Evolutionary conservation across 345 rosid species (phyloP).

Genomic region (Lepidium didymum): DNA sequence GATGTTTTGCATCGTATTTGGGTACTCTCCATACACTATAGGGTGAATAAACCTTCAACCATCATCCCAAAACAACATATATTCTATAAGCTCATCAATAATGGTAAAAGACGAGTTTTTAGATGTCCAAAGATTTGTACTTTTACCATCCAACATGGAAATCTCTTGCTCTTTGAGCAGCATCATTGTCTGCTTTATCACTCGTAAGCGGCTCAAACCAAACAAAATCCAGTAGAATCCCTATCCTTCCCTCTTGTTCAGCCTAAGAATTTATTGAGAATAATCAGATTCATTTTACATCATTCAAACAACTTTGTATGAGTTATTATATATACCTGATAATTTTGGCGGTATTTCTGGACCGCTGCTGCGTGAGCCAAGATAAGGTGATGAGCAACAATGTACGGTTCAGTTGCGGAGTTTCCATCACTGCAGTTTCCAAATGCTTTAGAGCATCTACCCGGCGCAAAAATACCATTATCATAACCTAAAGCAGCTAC

Average conservation of each 20-base stretch:
- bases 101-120: neutral
- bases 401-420: slow-evolving; percentile 87
- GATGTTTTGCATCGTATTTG: slow-evolving; percentile 70
- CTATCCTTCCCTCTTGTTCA: slow-evolving; percentile 80
- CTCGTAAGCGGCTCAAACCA: slow-evolving; percentile 96
- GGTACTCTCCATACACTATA: slow-evolving; percentile 86
- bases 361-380: slow-evolving; percentile 74
- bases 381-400: slow-evolving; percentile 78
- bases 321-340: slow-evolving; percentile 35
- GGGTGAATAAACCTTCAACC: slow-evolving; percentile 83
- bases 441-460: slow-evolving; percentile 76
- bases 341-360: slow-evolving; percentile 69
- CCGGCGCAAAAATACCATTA: slow-evolving; percentile 76
- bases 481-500: slow-evolving; percentile 91
- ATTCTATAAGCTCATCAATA: neutral
- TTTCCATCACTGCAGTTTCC: slow-evolving; percentile 83
- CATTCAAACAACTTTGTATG: neutral
- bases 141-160: slow-evolving; percentile 90
- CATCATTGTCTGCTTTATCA: slow-evolving; percentile 69
- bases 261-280: slow-evolving; percentile 27
- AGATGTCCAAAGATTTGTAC: neutral
- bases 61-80: neutral
- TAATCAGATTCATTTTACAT: neutral
- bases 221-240: slow-evolving; percentile 85
- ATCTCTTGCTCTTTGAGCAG: slow-evolving; percentile 96